phyloP scores from a whole-genome alignment of 208 protist genomes.

The Trypanosoma vivax region DNA sequence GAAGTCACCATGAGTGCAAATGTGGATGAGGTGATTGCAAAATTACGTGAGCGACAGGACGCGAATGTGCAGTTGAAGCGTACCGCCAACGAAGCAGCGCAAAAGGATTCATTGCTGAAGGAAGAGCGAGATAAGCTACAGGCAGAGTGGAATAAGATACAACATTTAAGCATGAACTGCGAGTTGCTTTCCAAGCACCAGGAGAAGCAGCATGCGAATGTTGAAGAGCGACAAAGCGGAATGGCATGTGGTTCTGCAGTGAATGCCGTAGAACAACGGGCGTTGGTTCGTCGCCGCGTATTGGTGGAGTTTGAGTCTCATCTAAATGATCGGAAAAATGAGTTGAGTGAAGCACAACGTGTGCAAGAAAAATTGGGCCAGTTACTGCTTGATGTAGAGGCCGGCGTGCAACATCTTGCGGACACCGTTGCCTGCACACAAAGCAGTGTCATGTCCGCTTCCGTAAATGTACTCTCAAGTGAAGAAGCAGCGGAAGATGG shows the following conservation, averaged over 20 bases:
- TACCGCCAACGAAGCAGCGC: constrained; percentile 64
- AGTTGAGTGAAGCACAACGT: constrained; percentile 46
- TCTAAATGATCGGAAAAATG: constrained; percentile 52
- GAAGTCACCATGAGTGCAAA: constrained; percentile 79
- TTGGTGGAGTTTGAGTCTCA: constrained; percentile 88
- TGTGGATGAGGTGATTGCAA: constrained; percentile 87
- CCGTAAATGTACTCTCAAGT: not conserved
- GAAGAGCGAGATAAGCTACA: constrained; percentile 49
- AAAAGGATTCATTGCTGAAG: constrained; percentile 35
- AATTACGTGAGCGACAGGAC: constrained; percentile 73
- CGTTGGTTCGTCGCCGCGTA: constrained; percentile 58
- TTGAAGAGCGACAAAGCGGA: constrained; percentile 1
- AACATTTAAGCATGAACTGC: constrained; percentile 53
- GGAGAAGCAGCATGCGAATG: not conserved
- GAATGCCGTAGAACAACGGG: constrained; percentile 33
- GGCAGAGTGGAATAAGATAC: constrained; percentile 61
- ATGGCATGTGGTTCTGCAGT: not conserved
- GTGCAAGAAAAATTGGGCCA: constrained; percentile 66
- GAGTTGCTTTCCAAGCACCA: constrained; percentile 20
- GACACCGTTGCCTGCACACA: constrained; percentile 40
- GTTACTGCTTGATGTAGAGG: constrained; percentile 78
- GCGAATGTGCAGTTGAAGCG: constrained; percentile 70
- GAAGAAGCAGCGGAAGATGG: not conserved
- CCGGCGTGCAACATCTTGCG: constrained; percentile 83
- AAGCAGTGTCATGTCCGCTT: not conserved